These are phyloP conservation scores for Aureobasidium sp. DNA, from an alignment of 2,329 filamentous ascomycete genomes.

Conservation along the genomic window DNA sequence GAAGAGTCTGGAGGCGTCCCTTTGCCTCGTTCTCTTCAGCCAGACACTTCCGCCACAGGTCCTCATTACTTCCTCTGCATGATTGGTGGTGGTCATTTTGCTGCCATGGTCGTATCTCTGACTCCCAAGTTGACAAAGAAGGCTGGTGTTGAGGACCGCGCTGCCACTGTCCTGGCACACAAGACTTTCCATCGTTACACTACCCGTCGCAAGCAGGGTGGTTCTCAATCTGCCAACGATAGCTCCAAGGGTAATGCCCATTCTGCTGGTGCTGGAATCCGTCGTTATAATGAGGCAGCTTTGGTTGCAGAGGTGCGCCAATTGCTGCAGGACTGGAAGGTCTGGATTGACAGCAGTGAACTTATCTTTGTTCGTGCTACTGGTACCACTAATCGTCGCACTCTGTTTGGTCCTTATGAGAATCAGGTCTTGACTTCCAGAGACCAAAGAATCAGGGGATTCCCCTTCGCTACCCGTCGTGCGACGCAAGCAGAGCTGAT, in stretches of 20 bases:
- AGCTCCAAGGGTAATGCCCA: slow-evolving; percentile 89
- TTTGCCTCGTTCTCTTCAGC: slow-evolving; percentile 35
- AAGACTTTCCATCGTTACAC: slow-evolving; percentile 99
- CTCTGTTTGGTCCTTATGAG: slow-evolving; percentile 86
- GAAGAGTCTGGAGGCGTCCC: slow-evolving; percentile 53
- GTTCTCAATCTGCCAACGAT: slow-evolving; percentile 89
- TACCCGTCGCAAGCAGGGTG: slow-evolving; percentile 90
- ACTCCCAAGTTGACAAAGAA: slow-evolving; percentile 71
- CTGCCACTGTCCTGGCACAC: slow-evolving; percentile 83
- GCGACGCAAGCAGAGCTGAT: slow-evolving; percentile 93
- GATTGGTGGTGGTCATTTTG: slow-evolving; percentile 97
- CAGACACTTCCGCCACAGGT: slow-evolving; percentile 52
- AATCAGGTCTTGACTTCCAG: slow-evolving; percentile 73
- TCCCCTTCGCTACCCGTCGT: slow-evolving; percentile 86
- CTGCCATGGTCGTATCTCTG: slow-evolving; percentile 88
- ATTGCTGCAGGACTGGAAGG: slow-evolving; percentile 77
- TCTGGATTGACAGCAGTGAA: slow-evolving; percentile 74
- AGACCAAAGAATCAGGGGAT: slow-evolving; percentile 73
- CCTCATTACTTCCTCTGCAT: slow-evolving; percentile 95
- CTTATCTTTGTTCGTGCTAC: slow-evolving; percentile 85
- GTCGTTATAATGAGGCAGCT: slow-evolving; percentile 90
- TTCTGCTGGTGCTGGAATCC: slow-evolving; percentile 81
- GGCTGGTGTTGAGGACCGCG: slow-evolving; percentile 66
- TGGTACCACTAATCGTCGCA: slow-evolving; percentile 76
- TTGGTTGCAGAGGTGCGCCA: slow-evolving; percentile 80